Conservation (phyloP, 306 rosid genomes). For the Astragalus membranaceus region DNA sequence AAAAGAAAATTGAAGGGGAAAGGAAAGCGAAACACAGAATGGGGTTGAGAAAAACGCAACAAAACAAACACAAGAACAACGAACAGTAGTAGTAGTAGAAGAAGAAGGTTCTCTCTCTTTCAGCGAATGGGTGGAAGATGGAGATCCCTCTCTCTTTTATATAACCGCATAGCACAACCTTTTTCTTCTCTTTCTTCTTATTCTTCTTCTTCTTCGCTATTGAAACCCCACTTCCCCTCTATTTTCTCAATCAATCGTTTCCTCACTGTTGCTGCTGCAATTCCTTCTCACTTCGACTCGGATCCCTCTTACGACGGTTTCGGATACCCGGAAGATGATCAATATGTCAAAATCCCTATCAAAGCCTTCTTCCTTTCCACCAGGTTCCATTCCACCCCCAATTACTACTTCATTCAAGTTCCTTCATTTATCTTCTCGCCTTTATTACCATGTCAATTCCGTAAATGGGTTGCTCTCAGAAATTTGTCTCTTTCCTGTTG, state of each 20-base stretch:
- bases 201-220: constrained; percentile 14
- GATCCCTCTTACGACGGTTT: constrained; percentile 22
- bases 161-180: constrained; percentile 21
- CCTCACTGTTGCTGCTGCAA: constrained; percentile 29
- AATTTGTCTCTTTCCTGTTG: not conserved
- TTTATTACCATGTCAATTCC: not conserved
- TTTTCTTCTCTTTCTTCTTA: constrained; percentile 16
- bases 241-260: constrained; percentile 19
- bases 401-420: not conserved
- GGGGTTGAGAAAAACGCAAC: not conserved
- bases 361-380: constrained; percentile 89
- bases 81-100: not conserved
- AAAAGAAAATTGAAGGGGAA: not conserved
- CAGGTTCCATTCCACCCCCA: constrained; percentile 42
- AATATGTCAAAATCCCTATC: constrained; percentile 52
- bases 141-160: constrained; percentile 56
- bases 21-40: not conserved
- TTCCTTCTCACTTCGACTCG: constrained; percentile 46
- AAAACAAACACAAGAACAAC: not conserved
- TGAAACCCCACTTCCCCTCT: constrained; percentile 24
- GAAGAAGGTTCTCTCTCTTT: not conserved
- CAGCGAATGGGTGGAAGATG: constrained; percentile 83
- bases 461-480: constrained; percentile 5
- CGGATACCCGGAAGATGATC: constrained; percentile 28
- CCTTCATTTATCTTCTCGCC: not conserved